Evolutionary conservation across 495 filamentous ascomycete genomes (phyloP), one percentile per base, ranked within the genome.

Genomic region (Xylaria acuta): DNA sequence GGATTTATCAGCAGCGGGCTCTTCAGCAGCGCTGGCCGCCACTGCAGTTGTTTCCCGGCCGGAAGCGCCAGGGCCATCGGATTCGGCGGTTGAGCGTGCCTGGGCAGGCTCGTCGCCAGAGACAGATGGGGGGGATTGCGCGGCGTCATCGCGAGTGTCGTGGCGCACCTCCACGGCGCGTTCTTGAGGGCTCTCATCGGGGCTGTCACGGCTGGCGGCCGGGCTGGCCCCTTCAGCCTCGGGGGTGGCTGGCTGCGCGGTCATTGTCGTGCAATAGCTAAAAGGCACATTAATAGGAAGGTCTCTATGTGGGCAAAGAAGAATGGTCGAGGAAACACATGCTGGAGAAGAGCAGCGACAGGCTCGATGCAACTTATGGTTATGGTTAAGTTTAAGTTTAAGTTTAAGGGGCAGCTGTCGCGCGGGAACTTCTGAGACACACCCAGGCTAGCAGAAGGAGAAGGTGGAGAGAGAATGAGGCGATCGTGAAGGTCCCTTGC

Each of bases 1-100:
- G 72, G 82, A 81, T 11, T 72, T 56, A 27, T 54, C 64, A 64
- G 49, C 51, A 22, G 73, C 63, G 18, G 45, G 8, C 27, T 58
- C 62, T 18, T 59, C 40, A 4, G 25, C 3, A 49, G 64, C 64
- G 20, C 56, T 25, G 63, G 72, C 32, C 22, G 71, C 40, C 34
- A 62, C 72, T 41, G 62, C 64, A 18, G 81, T 40, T 7, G 73
- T 62, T 25, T 83, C 83, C 74, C 80, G 71, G 73, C 79, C 78
- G n/a, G 72, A 70, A 63, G 72, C 75, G 65, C 53, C 62, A 54
- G 75, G 74, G 36, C 64, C 51, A 38, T 70, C 34, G 7, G 63
- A 56, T 34, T 66, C 14, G 3, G 67, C 60, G 3, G 40, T 27
- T 20, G 69, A 63, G 64, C 41, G 8, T 51, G 68, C 32, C 32